Evolutionary conservation across 345 rosid genomes (phyloP).

Genomic region (Durio zibethinus): DNA sequence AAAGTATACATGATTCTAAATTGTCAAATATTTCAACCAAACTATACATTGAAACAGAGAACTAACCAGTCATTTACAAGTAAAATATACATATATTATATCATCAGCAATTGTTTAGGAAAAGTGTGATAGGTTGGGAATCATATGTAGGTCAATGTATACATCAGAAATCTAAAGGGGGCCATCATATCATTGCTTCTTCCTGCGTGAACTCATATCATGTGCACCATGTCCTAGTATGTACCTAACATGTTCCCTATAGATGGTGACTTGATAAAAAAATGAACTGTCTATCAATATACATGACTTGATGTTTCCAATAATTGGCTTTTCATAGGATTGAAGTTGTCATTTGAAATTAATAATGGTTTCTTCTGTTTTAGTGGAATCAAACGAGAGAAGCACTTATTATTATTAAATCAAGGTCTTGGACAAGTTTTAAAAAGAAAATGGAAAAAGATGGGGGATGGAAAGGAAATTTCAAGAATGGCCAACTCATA

Average conservation of each 20-base stretch:
- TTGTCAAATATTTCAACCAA: neutral
- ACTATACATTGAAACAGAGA: neutral
- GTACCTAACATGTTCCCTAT: constrained; percentile 18
- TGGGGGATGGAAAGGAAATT: neutral
- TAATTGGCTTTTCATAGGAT: too few species aligned
- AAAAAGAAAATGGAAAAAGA: neutral
- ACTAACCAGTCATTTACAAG: neutral
- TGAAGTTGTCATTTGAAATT: neutral
- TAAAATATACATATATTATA: neutral
- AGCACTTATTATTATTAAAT: neutral
- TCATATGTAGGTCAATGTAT: neutral
- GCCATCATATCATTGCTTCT: neutral
- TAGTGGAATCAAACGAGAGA: neutral
- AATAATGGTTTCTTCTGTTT: neutral
- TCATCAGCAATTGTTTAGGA: neutral
- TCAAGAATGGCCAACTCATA: neutral
- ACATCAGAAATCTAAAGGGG: neutral
- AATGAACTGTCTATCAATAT: neutral
- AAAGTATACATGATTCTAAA: neutral
- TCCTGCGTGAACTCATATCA: neutral
- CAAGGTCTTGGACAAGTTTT: neutral
- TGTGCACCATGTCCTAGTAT: constrained; percentile 3
- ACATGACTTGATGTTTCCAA: neutral
- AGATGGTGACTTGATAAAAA: neutral
- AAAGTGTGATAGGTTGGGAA: neutral